phyloP scores from a whole-genome alignment of 192 early-diverging fungal genomes.

The Geosiphon pyriformis region DNA sequence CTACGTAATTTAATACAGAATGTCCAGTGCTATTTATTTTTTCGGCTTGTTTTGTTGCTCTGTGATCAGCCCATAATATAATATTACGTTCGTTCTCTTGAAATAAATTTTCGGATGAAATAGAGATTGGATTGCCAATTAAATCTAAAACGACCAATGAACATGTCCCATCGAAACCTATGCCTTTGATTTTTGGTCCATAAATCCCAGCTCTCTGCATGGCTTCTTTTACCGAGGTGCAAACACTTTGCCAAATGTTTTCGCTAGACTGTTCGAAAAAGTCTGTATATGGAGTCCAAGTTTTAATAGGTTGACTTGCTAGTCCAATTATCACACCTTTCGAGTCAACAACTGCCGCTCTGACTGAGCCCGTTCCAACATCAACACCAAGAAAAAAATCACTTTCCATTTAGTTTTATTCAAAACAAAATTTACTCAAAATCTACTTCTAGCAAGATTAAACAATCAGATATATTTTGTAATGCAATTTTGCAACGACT shows the following conservation, averaged over 20 bases:
- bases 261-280: slow-evolving; percentile 63
- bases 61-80: slow-evolving; percentile 69
- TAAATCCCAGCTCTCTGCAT: slow-evolving; percentile 30
- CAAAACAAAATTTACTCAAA: too few relatives aligned
- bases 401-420: not conserved
- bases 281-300: slow-evolving; percentile 41
- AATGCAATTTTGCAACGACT: too few relatives aligned
- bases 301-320: slow-evolving; percentile 39
- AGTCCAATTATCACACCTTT: slow-evolving; percentile 47
- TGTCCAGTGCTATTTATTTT: slow-evolving; percentile 54
- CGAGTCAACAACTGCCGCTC: slow-evolving; percentile 47
- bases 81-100: slow-evolving; percentile 51
- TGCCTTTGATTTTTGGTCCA: slow-evolving; percentile 43
- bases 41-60: slow-evolving; percentile 55
- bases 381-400: slow-evolving; percentile 34
- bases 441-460: too few relatives aligned
- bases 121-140: slow-evolving; percentile 40
- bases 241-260: slow-evolving; percentile 62
- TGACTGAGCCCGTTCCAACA: slow-evolving; percentile 40
- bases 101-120: slow-evolving; percentile 41
- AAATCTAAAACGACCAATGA: slow-evolving; percentile 54
- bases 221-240: slow-evolving; percentile 37
- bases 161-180: slow-evolving; percentile 80
- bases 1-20: slow-evolving; percentile 55
- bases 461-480: too few relatives aligned